Base-by-base conservation (phyloP, 192 early-diverging fungal genomes). In the Backusella liffmaniae region DNA sequence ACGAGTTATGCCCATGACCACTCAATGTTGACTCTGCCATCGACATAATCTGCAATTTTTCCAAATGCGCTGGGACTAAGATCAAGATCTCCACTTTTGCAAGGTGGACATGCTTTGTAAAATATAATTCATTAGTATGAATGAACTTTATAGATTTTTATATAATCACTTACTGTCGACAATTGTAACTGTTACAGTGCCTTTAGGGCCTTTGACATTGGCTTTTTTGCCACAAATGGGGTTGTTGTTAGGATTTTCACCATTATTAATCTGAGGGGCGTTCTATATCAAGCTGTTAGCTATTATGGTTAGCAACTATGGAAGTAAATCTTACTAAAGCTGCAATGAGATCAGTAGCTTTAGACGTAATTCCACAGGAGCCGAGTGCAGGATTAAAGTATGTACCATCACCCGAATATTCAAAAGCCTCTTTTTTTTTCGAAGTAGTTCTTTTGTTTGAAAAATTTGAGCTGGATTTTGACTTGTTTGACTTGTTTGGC, bases 221-320 rank as follows among this genome's bases (percentile, higher is more conserved):
- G 80, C 80, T 53, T 82, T 82, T 70, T 83, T 78, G 53, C 87
- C 87, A 72, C 90, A 91, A 21, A 71, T 77, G n/a, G 84, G 77
- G 8, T 78, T 81, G 0, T 71, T 76, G 59, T 83, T 77, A 5
- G 88, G 86, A 39, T 88, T 88, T 26, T 79, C 80, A 29, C 72
- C 80, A 15, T 82, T 76, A n/a, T 77, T 84, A 68, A 85, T 88
- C 76, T 89, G 86, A 5, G 85, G 85, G 1, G 85, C 85, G 73
- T 87, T 89, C 66, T 73, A 65, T 42, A 39, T 18, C 5, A n/a
- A 41, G 21, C 37, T 23, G 5, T 36, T 69, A 39, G 35, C 37
- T 23, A 10, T 5, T n/a, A 6, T 41, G 23, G 16, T 36, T 69
- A 41, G 34, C 9, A 6, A 26, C 10, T 21, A 37, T n/a, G 5